Evolutionary conservation across 23 red algal species (phyloP), one percentile per base, ranked within the genome.

Genomic region (Pyropia haitanensis): DNA sequence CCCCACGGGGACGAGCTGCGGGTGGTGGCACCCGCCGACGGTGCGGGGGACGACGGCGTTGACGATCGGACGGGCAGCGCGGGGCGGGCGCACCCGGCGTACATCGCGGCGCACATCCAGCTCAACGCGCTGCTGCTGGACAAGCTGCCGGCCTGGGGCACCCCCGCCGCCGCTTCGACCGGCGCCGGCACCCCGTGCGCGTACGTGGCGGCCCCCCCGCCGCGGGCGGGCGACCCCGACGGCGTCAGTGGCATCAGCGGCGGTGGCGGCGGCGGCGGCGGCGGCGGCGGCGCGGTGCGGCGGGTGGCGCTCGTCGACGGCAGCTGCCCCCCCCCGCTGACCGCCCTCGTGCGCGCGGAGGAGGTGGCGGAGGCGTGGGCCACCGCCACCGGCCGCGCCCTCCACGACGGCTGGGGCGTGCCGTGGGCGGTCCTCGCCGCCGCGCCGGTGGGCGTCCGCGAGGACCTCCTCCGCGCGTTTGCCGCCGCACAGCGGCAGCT

Each of bases 361-460:
- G 27, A 55, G 23, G 51, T 30, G 33, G 17, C 49, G 15, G 30
- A 31, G 7, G 70, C 73, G 21, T 32, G 30, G 58, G 18, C 20
- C 23, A 49, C 34, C 19, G 83, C 83, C 17, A 8, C 76, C 18
- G 63, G 21, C 1, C 19, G 53, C 20, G 50, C 25, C 50, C 39
- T 88, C 30, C 83, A 78, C 18, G 83, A 88, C 44, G 44, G 15
- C 29, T 59, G 52, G 27, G 52, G 57, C 28, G 32, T 88, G 16
- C 59, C 56, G 63, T 70, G 73, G 63, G 39, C 39, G 27, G 34
- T 88, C 16, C 20, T 79, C 25, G 63, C 6, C 4, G 25, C 26
- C 17, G 75, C 75, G 81, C 34, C 21, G 7, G 53, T 53, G 5
- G 48, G 18, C 10, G 49, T 70, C 0, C 68, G 48, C 7, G 50